phyloP scores from a whole-genome alignment of 805 yeast genomes.

The Ogataea haglerorum region DNA sequence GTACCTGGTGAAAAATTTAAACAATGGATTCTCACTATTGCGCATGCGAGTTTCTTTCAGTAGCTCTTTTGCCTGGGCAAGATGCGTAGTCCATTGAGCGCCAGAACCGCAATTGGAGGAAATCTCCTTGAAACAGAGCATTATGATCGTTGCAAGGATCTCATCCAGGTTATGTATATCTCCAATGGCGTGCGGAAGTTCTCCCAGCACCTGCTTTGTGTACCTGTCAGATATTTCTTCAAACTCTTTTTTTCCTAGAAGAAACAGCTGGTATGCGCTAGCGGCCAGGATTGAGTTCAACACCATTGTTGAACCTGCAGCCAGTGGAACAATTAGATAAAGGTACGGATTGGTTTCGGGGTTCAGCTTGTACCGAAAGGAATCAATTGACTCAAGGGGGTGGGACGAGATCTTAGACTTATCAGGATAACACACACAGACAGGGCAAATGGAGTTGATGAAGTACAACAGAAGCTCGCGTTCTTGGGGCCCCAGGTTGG shows the following conservation, averaged over 20 bases:
- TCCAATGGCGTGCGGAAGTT: constrained; percentile 32
- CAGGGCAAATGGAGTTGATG: constrained; percentile 35
- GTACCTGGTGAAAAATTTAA: constrained; percentile 36
- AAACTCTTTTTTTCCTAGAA: constrained; percentile 30
- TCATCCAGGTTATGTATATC: constrained; percentile 20
- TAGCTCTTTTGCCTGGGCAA: constrained; percentile 31
- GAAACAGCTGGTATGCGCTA: constrained; percentile 35
- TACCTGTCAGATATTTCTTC: constrained; percentile 29
- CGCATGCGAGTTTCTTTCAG: constrained; percentile 11
- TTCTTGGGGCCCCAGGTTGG: constrained; percentile 16
- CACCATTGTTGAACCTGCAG: constrained; percentile 32
- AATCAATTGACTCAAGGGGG: not conserved
- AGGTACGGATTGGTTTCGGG: constrained; percentile 33
- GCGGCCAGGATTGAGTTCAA: constrained; percentile 36
- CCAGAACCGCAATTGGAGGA: constrained; percentile 38
- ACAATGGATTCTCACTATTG: constrained; percentile 31
- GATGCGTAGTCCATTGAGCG: constrained; percentile 38
- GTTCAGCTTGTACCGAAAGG: not conserved
- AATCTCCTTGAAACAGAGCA: constrained; percentile 42
- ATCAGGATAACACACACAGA: constrained; percentile 37
- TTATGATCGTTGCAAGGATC: constrained; percentile 36
- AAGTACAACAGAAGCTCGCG: constrained; percentile 32
- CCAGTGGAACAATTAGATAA: constrained; percentile 37
- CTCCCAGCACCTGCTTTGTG: constrained; percentile 28
- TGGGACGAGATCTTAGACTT: not conserved